Base-by-base conservation (phyloP, 2,329 filamentous ascomycete genomes). In the Fusarium transvaalense region DNA sequence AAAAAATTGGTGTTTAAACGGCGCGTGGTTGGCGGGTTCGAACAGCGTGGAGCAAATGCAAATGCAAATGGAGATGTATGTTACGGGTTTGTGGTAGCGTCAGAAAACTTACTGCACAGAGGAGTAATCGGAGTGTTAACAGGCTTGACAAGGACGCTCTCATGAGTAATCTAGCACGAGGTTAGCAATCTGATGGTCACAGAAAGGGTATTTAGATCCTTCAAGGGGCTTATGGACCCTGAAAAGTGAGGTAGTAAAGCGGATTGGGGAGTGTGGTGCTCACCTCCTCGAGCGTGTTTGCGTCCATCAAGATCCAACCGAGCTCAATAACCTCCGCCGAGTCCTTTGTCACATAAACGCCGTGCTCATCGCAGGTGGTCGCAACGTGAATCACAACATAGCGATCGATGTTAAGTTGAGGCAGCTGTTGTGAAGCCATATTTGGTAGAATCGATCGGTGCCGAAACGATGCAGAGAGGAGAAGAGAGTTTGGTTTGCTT, bases 251-350 rank as follows among this genome's bases (percentile, higher is more conserved):
- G 48, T 58, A 38, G 37, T 37, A 52, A 38, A 35, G 25, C 43
- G 50, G 47, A 52, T 43, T 27, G 61, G 56, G 37, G 42, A 67
- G 46, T 50, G 50, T 57, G 61, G 55, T 47, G 65, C 89, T 82
- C 85, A 97, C 94, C 91, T 97, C 94, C 75, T 97, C 94, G 75
- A 94, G 92, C 69, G 88, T 91, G 84, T 95, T 96, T 71, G 93
- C 91, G 79, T 97, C 94, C 68, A 97, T 86, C 76, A 99, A 84
- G 78, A 98, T 97, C 96, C 96, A 99, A 69, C 95, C 96, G 78
- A 99, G 88, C 87, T 99, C 96, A 81, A 99, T 99, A 72, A 99
- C 96, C 84, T 99, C 96, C 67, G 96, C 96, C 62, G 96, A 98
- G 82, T 99, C 96, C 83, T 98, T 98, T 64, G 96, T 99, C 62